Evolutionary conservation across 139 green algal genomes (phyloP), one percentile per base, ranked within the genome.

Genomic region (Chlorella sp.): DNA sequence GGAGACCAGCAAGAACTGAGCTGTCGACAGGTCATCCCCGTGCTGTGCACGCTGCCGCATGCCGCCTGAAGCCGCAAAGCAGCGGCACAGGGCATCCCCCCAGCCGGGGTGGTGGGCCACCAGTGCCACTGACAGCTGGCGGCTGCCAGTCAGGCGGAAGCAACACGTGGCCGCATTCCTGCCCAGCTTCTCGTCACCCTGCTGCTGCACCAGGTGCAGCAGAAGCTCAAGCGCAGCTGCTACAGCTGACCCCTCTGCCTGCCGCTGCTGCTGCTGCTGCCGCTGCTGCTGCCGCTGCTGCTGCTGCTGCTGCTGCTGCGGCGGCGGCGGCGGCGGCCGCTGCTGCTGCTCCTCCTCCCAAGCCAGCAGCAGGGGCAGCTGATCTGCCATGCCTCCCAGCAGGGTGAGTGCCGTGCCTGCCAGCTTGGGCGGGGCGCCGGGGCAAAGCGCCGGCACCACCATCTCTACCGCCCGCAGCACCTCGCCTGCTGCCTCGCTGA

Each of bases 341-440:
- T 68, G n/a, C 60, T 57, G 28, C 28, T 75, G 81, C n/a, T 34
- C 39, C 19, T 66, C n/a, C 34, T 87, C 53, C 5, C 34, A 16
- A 18, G 73, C 85, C 4, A 88, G 84, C 26, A 91, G 86, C 3
- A 64, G n/a, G 24, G 86, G 68, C 24, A 93, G 91, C 91, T 93
- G 95, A 36, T 77, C 77, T 11, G 89, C 78, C 85, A 96, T 86
- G 79, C 94, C 94, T 1, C 94, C 94, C 16, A 96, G 64, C 68
- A 97, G 71, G 11, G 95, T 96, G 2, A 96, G 89, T 3, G 94
- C 94, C 0, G 94, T 97, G 79, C 95, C 95, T 1, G 94, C 83
- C 26, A 97, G 93, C 91, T 97, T 97, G 34, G 91, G 89, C 37
- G 73, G 26, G 26, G 64, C 48, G 48, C 48, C 71, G 28, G 79